Evolutionary conservation across 257 asterid genomes (phyloP), one percentile per base, ranked within the genome.

Genomic region (Oldenlandia corymbosa): DNA sequence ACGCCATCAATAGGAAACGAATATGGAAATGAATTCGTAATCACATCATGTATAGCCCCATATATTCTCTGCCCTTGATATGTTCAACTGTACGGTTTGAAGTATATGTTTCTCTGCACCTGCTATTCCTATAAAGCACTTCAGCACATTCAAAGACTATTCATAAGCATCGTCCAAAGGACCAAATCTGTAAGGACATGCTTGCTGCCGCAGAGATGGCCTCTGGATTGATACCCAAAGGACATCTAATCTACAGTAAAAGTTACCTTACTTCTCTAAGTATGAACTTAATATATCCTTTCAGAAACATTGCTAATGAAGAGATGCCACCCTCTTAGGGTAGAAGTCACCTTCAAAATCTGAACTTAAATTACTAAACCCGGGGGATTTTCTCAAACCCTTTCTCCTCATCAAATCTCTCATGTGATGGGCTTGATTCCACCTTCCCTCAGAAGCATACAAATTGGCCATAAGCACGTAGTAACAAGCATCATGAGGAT

Each of bases 401-500:
- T 68, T 79, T 65, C 5, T 66, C 78, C 67, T 62, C 84, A 84
- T 74, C 63, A 68, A 24, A 60, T 66, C 68, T 71, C 87, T 80
- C 63, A 75, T 63, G 30, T 76, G 65, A 69, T 73, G 48, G 10
- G 78, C 81, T 66, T 75, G 73, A 26, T 68, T 71, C 95, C 88
- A 82, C 65, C 74, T 69, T 49, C 82, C 83, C 59, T 62, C 73
- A 43, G 68, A 75, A 58, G 81, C 86, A 77, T 71, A 68, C 20
- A 81, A 60, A 49, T 81, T 82, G 10, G 90, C 70, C 72, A 84
- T 61, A 49, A 84, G 84, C 74, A 72, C 72, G 60, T 80, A 84
- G 5, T 79, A 74, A 57, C 80, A 75, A 13, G 82, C 80, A 68
- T 77, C 84, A 30, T 68, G 55, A 12, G 81, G 79, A 64, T 65